A percentile compares a stretch with the other conserved stretches of the same genome.
These are phyloP conservation scores for Cercospora citrullina DNA, from an alignment of 2,329 filamentous ascomycete species.

Conservation along the genomic window DNA sequence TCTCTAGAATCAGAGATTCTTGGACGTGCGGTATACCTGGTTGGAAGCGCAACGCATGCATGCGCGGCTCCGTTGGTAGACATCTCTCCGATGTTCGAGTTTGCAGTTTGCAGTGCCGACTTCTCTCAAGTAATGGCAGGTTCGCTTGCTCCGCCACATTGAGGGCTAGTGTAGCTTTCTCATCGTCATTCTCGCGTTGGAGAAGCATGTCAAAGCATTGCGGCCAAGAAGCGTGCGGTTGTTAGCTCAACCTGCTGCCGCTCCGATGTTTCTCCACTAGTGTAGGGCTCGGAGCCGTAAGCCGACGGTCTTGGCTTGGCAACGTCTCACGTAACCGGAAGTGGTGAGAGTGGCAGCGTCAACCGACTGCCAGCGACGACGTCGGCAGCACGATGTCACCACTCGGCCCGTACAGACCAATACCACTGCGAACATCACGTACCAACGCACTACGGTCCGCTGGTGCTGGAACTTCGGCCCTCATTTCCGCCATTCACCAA, in stretches of 20 bases:
- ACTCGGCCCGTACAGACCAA: background rate
- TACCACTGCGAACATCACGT: background rate
- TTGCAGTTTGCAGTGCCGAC: background rate
- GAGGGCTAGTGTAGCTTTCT: background rate
- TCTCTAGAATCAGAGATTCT: no score
- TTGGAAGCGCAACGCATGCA: no score
- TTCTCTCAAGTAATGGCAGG: background rate
- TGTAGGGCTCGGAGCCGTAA: background rate
- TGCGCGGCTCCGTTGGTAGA: no score
- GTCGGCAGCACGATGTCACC: background rate
- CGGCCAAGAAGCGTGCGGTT: background rate
- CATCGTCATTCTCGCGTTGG: no score
- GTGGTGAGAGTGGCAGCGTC: background rate
- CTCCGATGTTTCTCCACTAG: background rate
- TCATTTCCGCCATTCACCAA: background rate
- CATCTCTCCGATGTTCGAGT: background rate
- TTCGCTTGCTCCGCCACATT: background rate
- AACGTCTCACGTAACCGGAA: background rate
- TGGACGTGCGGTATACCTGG: no score
- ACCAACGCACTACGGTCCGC: background rate
- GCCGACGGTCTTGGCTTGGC: background rate
- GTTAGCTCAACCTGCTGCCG: background rate
- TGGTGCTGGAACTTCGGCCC: background rate
- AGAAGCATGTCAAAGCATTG: background rate
- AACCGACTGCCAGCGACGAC: background rate